Percentiles rank a stretch among this genome's conserved stretches.
Evolutionary conservation across 1,284 basidiomycete species (phyloP).

Genomic region (Papiliotrema nemorosa): DNA sequence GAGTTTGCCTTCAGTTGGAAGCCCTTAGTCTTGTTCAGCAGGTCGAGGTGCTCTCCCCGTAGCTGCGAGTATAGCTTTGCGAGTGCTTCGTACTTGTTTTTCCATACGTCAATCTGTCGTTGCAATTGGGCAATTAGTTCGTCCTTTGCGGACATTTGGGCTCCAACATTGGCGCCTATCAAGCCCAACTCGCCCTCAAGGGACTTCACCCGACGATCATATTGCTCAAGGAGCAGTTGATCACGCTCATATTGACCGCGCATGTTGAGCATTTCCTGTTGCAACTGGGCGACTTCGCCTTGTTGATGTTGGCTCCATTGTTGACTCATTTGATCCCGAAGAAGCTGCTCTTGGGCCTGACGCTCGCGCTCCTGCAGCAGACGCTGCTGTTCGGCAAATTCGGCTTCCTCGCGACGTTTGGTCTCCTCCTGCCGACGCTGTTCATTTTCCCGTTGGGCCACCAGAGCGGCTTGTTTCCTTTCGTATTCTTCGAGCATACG

Average conservation of each 20-base stretch:
- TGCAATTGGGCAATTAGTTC: conserved; percentile 94
- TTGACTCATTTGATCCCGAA: conserved; percentile 74
- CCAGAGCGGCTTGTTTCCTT: conserved; percentile 81
- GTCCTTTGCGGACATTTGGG: conserved; percentile 89
- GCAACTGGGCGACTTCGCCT: conserved; percentile 62
- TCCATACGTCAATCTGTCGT: conserved; percentile 94
- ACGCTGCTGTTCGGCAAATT: conserved; percentile 67
- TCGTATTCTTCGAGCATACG: conserved; percentile 96
- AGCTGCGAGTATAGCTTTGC: conserved; percentile 99
- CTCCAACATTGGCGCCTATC: conserved; percentile 73
- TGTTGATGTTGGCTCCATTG: conserved; percentile 58
- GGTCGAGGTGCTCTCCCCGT: conserved; percentile 93
- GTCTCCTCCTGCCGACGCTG: conserved; percentile 72
- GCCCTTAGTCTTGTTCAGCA: conserved; percentile 95
- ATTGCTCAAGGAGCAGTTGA: conserved; percentile 96
- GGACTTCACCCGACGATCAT: conserved; percentile 94
- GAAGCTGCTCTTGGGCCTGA: conserved; percentile 78
- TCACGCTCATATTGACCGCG: conserved; percentile 97
- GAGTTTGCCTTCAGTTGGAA: conserved; percentile 98
- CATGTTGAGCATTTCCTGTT: conserved; percentile 88
- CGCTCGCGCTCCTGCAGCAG: conserved; percentile 75
- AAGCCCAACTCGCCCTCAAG: conserved; percentile 86
- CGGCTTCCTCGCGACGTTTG: conserved; percentile 76
- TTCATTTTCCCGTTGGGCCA: conserved; percentile 75
- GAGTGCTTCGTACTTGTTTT: conserved; percentile 97